Evolutionary conservation across 2,329 filamentous ascomycete species (phyloP), one percentile per base, ranked within the genome.

Genomic region (Microdochium trichocladiopsis): DNA sequence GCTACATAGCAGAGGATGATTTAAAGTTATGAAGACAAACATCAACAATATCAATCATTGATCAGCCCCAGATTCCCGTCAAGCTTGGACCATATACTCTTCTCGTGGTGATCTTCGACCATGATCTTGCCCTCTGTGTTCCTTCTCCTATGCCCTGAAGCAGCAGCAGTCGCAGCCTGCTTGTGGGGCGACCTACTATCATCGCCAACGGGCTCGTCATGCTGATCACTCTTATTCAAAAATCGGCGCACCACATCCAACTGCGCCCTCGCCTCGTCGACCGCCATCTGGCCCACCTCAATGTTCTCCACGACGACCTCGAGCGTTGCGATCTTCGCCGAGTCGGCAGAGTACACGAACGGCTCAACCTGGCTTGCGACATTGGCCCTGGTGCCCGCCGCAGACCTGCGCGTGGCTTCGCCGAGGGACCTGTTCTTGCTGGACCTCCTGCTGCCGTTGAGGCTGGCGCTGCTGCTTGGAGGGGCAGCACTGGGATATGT

Each of bases 331-430:
- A 83, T 78, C 58, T 82, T 83, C 57, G 82, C 80, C 2, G 79
- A 73, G 52, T 85, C 78, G 1, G 81, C 77, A 1, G 83, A 81
- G 58, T 73, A 75, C 9, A 82, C 74, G 83, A 83, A 87, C 10
- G 77, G 76, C 55, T 75, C 73, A 49, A 82, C 71, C 45, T 72
- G 71, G 28, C 62, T 66, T 21, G 72, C 68, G 3, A 75, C 52
- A 25, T 56, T 59, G 64, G 45, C 72, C 69, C 16, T 69, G 63
- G 22, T 72, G 69, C 1, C 68, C 60, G n/a, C 60, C 59, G 2
- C 64, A 63, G 4, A 68, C 60, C 24, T 62, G 65, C 6, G 64
- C 24, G 75, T 64, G 5, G 71, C 72, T n/a, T 74, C 69, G n/a
- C 68, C 70, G 50, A 78, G 71, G 43, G 72, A 71, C 11, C 47